Base-by-base conservation (phyloP, 2,329 filamentous ascomycete genomes). In the Fusarium miscanthi region DNA sequence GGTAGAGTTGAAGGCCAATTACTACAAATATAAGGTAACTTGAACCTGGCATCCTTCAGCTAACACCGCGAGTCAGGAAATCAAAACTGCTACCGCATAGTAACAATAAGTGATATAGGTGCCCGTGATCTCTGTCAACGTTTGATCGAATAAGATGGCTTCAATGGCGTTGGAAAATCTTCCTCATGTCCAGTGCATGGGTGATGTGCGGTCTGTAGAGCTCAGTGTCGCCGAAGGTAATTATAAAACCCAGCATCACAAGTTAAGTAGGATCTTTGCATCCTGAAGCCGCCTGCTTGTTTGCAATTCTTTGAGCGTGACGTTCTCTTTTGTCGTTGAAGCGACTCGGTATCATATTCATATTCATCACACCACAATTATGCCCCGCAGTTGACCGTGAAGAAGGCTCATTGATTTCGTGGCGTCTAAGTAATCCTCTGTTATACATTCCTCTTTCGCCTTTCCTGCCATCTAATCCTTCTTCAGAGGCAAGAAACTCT, bases 401-500 rank as follows among this genome's bases (percentile, higher is more conserved):
- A 52, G 53, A 74, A 69, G 73, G 49, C 56, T 69, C 62, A 38
- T 76, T 67, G 61, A 78, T 76, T 76, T 63, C 68, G 59, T 69
- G 58, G 60, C 67, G 67, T 77, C 70, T 75, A 74, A 72, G 59
- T 73, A 73, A 60, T 68, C 51, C 48, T 45, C 46, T 81, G 77
- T 78, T 79, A 61, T 81, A 81, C 80, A 82, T 76, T 73, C 63
- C 68, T 72, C 56, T 56, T 57, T 59, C 48, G 48, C n/a, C 62
- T 35, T 54, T 53, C 56, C 53, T 57, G 49, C 57, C 54, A 27
- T 78, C 67, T 92, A 97, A 84, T 97, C 94, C 85, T 91, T 91
- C 93, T 99, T 99, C 86, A 99, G 85, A 33, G 93, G 91, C 76
- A 91, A 84, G 79, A 92, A 92, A 57, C 90, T 89, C 87, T 99